These are phyloP conservation scores for Microbotryum intermedium DNA, from an alignment of 1,284 basidiomycete species.

Conservation along the genomic window DNA sequence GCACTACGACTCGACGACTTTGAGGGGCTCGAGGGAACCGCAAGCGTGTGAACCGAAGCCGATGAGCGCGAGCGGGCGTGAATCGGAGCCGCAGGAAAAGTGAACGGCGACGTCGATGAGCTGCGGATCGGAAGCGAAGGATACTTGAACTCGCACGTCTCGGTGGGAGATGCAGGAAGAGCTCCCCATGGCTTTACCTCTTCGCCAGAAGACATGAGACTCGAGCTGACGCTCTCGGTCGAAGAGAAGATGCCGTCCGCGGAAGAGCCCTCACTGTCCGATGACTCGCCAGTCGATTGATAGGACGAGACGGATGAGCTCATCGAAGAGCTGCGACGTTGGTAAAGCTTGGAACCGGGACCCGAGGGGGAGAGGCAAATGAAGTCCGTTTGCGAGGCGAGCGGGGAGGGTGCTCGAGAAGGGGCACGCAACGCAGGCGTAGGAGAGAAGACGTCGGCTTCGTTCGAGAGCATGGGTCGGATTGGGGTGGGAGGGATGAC, in stretches of 20 bases:
- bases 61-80: constrained; percentile 17
- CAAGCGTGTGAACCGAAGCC: background rate
- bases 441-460: constrained; percentile 22
- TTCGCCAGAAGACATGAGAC: background rate
- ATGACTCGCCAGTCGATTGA: background rate
- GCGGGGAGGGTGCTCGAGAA: constrained; percentile 22
- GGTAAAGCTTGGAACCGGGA: constrained; percentile 10
- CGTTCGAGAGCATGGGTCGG: constrained; percentile 7
- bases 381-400: constrained; percentile 12
- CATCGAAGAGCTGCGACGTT: constrained; percentile 21
- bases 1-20: constrained; percentile 3
- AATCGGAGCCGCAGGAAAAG: constrained; percentile 1
- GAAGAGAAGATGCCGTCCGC: constrained; percentile 17
- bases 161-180: too few species aligned
- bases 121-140: constrained; percentile 7
- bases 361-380: constrained; percentile 15
- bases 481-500: constrained; percentile 27
- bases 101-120: constrained; percentile 5
- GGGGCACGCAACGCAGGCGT: constrained; percentile 20
- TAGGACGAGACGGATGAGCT: constrained; percentile 18
- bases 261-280: constrained; percentile 1
- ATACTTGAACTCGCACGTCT: constrained; percentile 10
- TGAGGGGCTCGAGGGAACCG: background rate
- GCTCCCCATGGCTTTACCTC: too few species aligned
- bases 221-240: constrained; percentile 24